These are phyloP conservation scores for Sporobolomyces pararoseus DNA, from an alignment of 768 basidiomycete genomes.

Conservation along the genomic window DNA sequence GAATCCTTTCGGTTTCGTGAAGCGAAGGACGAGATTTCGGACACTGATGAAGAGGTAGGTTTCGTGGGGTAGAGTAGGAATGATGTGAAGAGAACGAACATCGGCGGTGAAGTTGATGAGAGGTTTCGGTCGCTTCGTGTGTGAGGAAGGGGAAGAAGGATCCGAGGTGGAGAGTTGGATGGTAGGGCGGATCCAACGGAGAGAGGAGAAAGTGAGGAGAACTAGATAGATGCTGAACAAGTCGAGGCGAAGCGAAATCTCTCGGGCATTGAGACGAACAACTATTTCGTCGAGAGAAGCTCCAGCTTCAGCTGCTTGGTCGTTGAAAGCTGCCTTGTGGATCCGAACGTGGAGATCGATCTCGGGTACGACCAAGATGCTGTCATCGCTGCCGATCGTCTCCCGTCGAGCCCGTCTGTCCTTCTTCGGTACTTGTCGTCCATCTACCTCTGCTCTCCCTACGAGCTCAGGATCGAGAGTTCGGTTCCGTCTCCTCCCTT, in stretches of 20 bases:
- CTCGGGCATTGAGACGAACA: slow-evolving; percentile 29
- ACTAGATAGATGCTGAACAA: slow-evolving; percentile 64
- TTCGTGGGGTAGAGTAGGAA: slow-evolving; percentile 49
- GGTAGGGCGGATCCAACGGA: slow-evolving; percentile 17
- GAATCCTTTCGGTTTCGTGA: slow-evolving; percentile 41
- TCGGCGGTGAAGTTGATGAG: slow-evolving; percentile 22
- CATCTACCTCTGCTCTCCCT: slow-evolving; percentile 30
- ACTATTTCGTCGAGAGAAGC: slow-evolving; percentile 28
- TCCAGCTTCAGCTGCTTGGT: not conserved
- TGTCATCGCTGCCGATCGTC: slow-evolving; percentile 4
- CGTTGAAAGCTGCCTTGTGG: slow-evolving; percentile 18
- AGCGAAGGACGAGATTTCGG: slow-evolving; percentile 38
- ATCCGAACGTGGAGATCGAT: slow-evolving; percentile 13
- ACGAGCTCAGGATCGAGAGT: slow-evolving; percentile 41
- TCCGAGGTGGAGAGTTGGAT: not conserved
- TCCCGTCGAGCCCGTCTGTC: not conserved
- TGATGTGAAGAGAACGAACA: slow-evolving; percentile 33
- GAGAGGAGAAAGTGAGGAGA: slow-evolving; percentile 42
- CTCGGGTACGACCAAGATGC: slow-evolving; percentile 13
- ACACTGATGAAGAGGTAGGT: slow-evolving; percentile 48
- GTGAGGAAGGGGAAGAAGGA: not conserved
- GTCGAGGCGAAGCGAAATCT: slow-evolving; percentile 49
- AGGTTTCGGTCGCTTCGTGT: slow-evolving; percentile 12
- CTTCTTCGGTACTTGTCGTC: slow-evolving; percentile 9
- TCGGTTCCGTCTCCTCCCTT: not conserved